Conservation (phyloP, 257 asterid genomes). For the Asclepias syriaca region DNA sequence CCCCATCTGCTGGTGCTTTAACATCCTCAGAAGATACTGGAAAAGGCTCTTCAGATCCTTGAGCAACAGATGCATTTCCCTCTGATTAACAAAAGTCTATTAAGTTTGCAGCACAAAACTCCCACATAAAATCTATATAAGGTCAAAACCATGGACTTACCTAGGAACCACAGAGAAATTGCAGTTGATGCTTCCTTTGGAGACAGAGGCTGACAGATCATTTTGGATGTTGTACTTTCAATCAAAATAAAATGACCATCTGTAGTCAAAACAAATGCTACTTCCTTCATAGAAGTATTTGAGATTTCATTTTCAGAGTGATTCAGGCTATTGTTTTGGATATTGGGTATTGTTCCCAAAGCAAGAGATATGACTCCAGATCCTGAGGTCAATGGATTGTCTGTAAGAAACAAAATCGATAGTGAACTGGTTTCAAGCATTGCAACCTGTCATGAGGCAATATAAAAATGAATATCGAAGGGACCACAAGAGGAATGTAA, state of each 20-base stretch:
- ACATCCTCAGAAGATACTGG: conserved; percentile 27
- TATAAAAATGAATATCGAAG: conserved; percentile 19
- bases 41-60: conserved; percentile 36
- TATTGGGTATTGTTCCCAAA: conserved; percentile 33
- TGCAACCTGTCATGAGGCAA: conserved; percentile 60
- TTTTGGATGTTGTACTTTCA: conserved; percentile 53
- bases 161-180: conserved; percentile 61
- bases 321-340: conserved; percentile 26
- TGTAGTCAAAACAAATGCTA: conserved; percentile 51
- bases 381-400: conserved; percentile 45
- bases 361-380: conserved; percentile 59
- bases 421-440: conserved; percentile 64
- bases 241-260: conserved; percentile 59
- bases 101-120: conserved; percentile 20
- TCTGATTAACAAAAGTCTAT: conserved; percentile 42
- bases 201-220: conserved; percentile 43
- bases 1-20: conserved; percentile 26
- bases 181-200: conserved; percentile 56
- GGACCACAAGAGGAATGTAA: background rate
- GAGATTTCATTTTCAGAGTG: conserved; percentile 39
- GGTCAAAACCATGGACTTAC: conserved; percentile 37
- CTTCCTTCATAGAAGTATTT: conserved; percentile 41
- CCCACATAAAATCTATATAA: background rate
- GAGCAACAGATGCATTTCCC: conserved; percentile 27
- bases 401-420: conserved; percentile 65